Base-by-base conservation (phyloP, 2,329 filamentous ascomycete genomes). In the Clarireedia homoeocarpa region DNA sequence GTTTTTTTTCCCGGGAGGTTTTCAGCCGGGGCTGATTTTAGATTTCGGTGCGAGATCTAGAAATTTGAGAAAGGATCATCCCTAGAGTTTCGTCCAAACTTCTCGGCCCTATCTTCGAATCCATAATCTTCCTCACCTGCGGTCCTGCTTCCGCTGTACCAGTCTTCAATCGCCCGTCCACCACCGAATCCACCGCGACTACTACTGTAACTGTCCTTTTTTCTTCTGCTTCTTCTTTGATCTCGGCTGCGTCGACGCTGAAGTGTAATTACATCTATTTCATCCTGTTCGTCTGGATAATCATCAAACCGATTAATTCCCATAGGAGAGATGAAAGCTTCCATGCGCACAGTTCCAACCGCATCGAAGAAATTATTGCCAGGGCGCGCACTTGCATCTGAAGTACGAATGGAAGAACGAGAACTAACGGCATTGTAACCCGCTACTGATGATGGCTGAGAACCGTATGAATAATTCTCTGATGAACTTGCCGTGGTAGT, bases 271-370 rank as follows among this genome's bases (percentile, higher is more conserved):
- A 65, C 53, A 27, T 65, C 60, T 63, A 70, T 66, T 52, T 69
- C 66, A 40, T 68, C 67, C 55, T 65, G 61, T 58, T 70, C 67
- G 48, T 69, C 61, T 3, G 65, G 66, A 52, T 54, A 65, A 38
- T 69, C 66, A 27, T 69, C 66, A 47, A 67, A 68, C 38, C 17
- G 51, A 14, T 61, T 54, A 7, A 57, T 58, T 10, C 79, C 74
- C 10, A 85, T 69, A 0, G 83, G 83, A 63, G 77, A 83, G 63
- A 99, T 95, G 70, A 97, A 99, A 0, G 94, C 94, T 71, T 97
- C 92, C 92, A 99, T 97, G 27, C 94, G 84, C 48, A 97, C 84
- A 2, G 91, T 97, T 1, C 91, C 91, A 57, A 95, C 86, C 1
- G 88, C 88, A 64, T 95, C 91, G 67, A 94, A 94, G 73, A 94